These are phyloP conservation scores for Monascus purpureus DNA, from an alignment of 495 filamentous ascomycete species.

Conservation along the genomic window DNA sequence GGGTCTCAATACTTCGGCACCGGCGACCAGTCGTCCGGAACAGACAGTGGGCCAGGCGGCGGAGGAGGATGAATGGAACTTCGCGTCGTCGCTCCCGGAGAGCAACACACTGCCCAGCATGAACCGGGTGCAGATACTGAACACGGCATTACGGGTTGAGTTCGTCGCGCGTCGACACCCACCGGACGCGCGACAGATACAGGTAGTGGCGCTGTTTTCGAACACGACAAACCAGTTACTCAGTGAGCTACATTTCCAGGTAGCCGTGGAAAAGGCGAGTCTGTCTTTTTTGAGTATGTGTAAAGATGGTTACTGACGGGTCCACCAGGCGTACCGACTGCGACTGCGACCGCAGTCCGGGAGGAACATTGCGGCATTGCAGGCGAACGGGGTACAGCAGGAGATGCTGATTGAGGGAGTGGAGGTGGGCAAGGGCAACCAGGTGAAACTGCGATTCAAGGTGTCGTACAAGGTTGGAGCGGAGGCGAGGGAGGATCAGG, in stretches of 20 bases:
- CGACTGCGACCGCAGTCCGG: slow-evolving; percentile 74
- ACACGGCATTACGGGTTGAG: slow-evolving; percentile 38
- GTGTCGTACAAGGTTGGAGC: slow-evolving; percentile 60
- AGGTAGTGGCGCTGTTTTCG: slow-evolving; percentile 54
- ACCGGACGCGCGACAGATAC: slow-evolving; percentile 29
- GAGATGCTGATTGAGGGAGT: slow-evolving; percentile 65
- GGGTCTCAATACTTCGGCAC: slow-evolving; percentile 9
- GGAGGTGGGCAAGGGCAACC: slow-evolving; percentile 52
- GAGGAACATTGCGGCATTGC: slow-evolving; percentile 55
- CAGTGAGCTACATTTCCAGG: slow-evolving; percentile 72
- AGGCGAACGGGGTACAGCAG: slow-evolving; percentile 70
- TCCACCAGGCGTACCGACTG: slow-evolving; percentile 50
- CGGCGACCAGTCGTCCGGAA: slow-evolving; percentile 13
- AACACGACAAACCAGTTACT: slow-evolving; percentile 61
- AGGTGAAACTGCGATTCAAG: slow-evolving; percentile 80
- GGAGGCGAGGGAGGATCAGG: slow-evolving; percentile 62
- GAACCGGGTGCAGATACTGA: slow-evolving; percentile 47
- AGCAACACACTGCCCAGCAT: slow-evolving; percentile 34
- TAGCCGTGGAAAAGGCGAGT: slow-evolving; percentile 83
- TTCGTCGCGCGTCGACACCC: slow-evolving; percentile 33
- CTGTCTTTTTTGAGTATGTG: background rate
- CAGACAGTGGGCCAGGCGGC: slow-evolving; percentile 14
- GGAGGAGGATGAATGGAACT: slow-evolving; percentile 79
- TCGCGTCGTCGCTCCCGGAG: slow-evolving; percentile 73
- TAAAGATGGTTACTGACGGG: background rate